phyloP scores from a whole-genome alignment of 1,139 yeast genomes.

The Torulaspora globosa region DNA sequence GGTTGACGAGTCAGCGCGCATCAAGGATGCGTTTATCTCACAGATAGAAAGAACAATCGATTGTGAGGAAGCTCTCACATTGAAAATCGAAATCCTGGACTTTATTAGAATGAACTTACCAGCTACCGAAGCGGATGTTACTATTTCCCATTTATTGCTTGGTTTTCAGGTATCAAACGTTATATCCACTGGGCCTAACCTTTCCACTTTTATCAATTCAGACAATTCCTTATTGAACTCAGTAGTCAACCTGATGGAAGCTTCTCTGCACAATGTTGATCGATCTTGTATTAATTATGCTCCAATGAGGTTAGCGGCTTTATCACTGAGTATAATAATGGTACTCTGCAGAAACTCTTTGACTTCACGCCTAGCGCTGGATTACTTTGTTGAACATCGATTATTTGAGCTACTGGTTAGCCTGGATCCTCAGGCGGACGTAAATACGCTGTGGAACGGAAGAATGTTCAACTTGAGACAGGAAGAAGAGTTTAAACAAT shows the following conservation, averaged over 20 bases:
- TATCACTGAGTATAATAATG: conserved; percentile 57
- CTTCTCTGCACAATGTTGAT: conserved; percentile 45
- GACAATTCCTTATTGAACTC: conserved; percentile 53
- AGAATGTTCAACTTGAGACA: conserved; percentile 38
- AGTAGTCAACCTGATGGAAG: conserved; percentile 47
- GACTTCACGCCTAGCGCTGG: conserved; percentile 51
- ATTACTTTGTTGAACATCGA: conserved; percentile 48
- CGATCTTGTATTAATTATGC: conserved; percentile 47
- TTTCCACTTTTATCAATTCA: conserved; percentile 49
- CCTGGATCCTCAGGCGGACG: conserved; percentile 52
- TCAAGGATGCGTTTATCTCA: conserved; percentile 66
- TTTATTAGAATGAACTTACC: conserved; percentile 54
- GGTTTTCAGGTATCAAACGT: conserved; percentile 57
- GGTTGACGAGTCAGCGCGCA: conserved; percentile 63
- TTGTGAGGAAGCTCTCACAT: conserved; percentile 38
- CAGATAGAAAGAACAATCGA: conserved; percentile 54
- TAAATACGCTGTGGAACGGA: conserved; percentile 51
- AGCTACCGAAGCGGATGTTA: conserved; percentile 40
- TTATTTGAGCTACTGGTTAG: conserved; percentile 52
- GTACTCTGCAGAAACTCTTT: conserved; percentile 54
- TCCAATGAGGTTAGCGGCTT: conserved; percentile 54
- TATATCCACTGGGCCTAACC: conserved; percentile 42
- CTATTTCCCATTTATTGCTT: conserved; percentile 68
- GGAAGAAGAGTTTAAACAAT: conserved; percentile 38
- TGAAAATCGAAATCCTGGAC: conserved; percentile 57